A percentile compares a stretch with the other conserved stretches of the same genome.
These are phyloP conservation scores for Amanita pseudoporphyria DNA, from an alignment of 768 basidiomycete genomes.

Conservation along the genomic window DNA sequence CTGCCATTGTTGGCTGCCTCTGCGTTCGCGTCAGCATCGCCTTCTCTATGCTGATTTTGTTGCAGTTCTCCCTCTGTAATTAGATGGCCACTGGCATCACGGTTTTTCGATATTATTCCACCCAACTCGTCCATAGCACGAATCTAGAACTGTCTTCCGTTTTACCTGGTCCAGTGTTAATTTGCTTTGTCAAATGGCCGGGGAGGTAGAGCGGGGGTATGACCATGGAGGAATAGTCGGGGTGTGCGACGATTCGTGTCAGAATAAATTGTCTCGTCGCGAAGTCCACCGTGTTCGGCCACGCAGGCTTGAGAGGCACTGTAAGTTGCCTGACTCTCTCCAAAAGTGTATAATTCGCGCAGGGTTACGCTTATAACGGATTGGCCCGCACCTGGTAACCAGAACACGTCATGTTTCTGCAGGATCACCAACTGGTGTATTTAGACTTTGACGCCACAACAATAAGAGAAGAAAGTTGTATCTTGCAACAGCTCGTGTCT, in stretches of 20 bases:
- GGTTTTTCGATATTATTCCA: slow-evolving; percentile 74
- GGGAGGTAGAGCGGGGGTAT: neutral
- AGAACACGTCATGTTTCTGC: slow-evolving; percentile 72
- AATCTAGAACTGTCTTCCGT: slow-evolving; percentile 60
- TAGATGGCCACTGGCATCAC: slow-evolving; percentile 30
- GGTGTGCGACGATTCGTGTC: slow-evolving; percentile 78
- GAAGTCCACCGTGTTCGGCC: slow-evolving; percentile 71
- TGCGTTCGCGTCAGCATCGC: slow-evolving; percentile 69
- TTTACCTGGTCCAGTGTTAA: slow-evolving; percentile 67
- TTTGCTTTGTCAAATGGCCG: slow-evolving; percentile 56
- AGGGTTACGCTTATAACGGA: slow-evolving; percentile 77
- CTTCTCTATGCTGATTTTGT: slow-evolving; percentile 80
- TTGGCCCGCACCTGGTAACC: slow-evolving; percentile 72
- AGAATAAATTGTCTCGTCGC: slow-evolving; percentile 83
- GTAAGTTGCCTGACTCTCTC: slow-evolving; percentile 66
- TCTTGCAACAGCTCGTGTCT: slow-evolving; percentile 43
- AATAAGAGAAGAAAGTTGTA: neutral
- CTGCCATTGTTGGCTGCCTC: slow-evolving; percentile 54
- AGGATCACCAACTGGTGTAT: slow-evolving; percentile 83
- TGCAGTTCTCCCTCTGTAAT: slow-evolving; percentile 61
- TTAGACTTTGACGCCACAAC: slow-evolving; percentile 35
- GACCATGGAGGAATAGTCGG: slow-evolving; percentile 42
- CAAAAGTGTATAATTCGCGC: slow-evolving; percentile 70
- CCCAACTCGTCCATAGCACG: slow-evolving; percentile 87
- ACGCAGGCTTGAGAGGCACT: slow-evolving; percentile 52